Conservation (phyloP, 2,329 filamentous ascomycete genomes). For the Claviceps cyperi region DNA sequence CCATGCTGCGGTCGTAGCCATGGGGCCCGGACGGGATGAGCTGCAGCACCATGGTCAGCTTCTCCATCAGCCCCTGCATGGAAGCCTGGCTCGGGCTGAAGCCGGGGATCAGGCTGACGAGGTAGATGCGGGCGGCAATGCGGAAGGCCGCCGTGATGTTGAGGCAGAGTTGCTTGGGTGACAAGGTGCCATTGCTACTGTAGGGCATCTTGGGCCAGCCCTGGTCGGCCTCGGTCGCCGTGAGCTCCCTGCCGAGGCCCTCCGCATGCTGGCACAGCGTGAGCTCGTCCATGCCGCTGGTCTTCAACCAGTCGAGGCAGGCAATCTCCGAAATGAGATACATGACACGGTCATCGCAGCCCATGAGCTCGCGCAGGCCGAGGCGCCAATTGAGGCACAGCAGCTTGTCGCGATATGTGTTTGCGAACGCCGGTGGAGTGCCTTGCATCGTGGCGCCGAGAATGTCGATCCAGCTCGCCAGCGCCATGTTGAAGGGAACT, state of each 20-base stretch:
- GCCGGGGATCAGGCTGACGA: conserved; percentile 88
- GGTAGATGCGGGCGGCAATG: conserved; percentile 82
- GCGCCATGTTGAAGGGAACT: conserved; percentile 86
- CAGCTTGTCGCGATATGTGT: conserved; percentile 93
- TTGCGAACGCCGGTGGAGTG: conserved; percentile 71
- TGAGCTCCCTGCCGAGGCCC: conserved; percentile 75
- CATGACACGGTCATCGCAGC: conserved; percentile 94
- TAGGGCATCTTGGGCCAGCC: conserved; percentile 43
- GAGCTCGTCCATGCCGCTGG: conserved; percentile 69
- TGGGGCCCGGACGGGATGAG: conserved; percentile 67
- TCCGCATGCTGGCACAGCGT: conserved; percentile 79
- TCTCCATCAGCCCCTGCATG: conserved; percentile 62
- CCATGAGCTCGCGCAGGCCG: conserved; percentile 86
- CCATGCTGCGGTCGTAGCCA: conserved; percentile 79
- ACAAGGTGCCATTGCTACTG: conserved; percentile 59
- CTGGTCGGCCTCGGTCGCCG: conserved; percentile 57
- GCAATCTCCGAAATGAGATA: conserved; percentile 96
- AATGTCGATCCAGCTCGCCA: conserved; percentile 93
- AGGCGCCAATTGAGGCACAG: conserved; percentile 50
- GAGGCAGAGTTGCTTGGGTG: conserved; percentile 67
- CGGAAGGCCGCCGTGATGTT: conserved; percentile 90
- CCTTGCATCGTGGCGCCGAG: conserved; percentile 87
- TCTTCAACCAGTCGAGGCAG: conserved; percentile 81
- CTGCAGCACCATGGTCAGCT: conserved; percentile 61
- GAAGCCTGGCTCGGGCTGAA: conserved; percentile 63